These are phyloP conservation scores for Ophioceras dolichostomum DNA, from an alignment of 2,329 filamentous ascomycete genomes.

Conservation along the genomic window DNA sequence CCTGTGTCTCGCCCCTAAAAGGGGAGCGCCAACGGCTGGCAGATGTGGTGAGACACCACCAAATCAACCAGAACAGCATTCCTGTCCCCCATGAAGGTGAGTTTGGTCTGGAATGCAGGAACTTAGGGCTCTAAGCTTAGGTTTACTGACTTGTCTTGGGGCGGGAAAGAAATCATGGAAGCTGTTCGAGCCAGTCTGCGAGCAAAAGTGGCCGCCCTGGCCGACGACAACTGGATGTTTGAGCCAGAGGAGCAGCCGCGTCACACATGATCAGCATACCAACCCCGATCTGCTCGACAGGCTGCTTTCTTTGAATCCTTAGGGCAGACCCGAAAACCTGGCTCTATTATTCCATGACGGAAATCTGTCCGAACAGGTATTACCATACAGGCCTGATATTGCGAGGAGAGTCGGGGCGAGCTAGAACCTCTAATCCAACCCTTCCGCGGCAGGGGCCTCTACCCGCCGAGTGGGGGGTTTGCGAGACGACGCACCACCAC, in stretches of 20 bases:
- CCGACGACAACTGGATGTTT: constrained; percentile 89
- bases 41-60: constrained; percentile 50
- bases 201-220: constrained; percentile 59
- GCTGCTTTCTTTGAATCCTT: no score
- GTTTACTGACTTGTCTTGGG: constrained; percentile 1
- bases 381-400: no score
- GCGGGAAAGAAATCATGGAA: constrained; percentile 49
- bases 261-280: constrained; percentile 16
- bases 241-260: constrained; percentile 50
- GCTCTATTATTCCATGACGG: no score
- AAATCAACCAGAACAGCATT: constrained; percentile 38
- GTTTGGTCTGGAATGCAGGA: constrained; percentile 9
- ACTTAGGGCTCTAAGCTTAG: constrained; percentile 7
- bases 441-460: constrained; percentile 42
- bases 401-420: no score
- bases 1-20: no score
- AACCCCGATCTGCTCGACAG: no score
- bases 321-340: no score
- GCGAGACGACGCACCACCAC: constrained; percentile 15
- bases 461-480: constrained; percentile 30
- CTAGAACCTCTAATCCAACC: constrained; percentile 43
- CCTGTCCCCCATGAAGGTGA: constrained; percentile 55
- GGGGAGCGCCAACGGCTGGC: constrained; percentile 47
- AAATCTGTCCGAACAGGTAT: no score
- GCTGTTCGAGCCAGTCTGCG: constrained; percentile 57